Base-by-base conservation (phyloP, 2,329 filamentous ascomycete species). In the Didymella glomerata region DNA sequence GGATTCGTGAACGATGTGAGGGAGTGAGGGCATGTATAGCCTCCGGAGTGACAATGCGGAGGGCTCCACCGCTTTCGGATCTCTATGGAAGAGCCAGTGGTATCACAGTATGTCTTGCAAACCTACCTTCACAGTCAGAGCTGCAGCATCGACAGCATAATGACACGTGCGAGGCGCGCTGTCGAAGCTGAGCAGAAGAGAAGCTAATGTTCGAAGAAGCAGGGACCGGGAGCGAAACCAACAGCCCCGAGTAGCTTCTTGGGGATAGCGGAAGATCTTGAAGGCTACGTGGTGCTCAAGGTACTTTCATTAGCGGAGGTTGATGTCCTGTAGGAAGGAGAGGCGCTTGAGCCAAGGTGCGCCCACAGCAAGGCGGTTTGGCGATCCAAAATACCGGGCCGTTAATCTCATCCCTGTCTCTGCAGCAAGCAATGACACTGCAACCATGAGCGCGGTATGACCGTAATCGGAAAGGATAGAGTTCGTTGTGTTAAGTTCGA, bases 281-380 rank as follows among this genome's bases (percentile, higher is more conserved):
- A 57, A 48, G 28, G 57, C 56, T 63, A 62, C 63, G 67, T 66
- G 61, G 57, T 67, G 66, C 64, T 69, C 59, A 59, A 60, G 66
- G 70, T 71, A 74, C 72, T 75, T 66, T 74, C 71, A 76, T 77
- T 73, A 73, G 70, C 68, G 65, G 67, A 64, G 54, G 60, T 58
- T 40, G 60, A 64, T 54, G 63, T 63, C 54, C 57, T 59, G 59
- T 61, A 63, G 54, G 61, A 68, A 58, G 60, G 58, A 65, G 55
- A 54, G 57, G 60, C 56, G 65, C 66, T 63, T 52, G 58, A 58
- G 61, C 66, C 65, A 67, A 61, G 65, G 45, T 20, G 53, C 44
- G 53, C 51, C 47, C 51, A 54, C 54, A 54, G 52, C 55, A 61
- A 61, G 62, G 62, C 61, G 62, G 62, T 61, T 65, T 64, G 67